Conservation (phyloP, 345 rosid genomes). For the Boechera divaricarpa region DNA sequence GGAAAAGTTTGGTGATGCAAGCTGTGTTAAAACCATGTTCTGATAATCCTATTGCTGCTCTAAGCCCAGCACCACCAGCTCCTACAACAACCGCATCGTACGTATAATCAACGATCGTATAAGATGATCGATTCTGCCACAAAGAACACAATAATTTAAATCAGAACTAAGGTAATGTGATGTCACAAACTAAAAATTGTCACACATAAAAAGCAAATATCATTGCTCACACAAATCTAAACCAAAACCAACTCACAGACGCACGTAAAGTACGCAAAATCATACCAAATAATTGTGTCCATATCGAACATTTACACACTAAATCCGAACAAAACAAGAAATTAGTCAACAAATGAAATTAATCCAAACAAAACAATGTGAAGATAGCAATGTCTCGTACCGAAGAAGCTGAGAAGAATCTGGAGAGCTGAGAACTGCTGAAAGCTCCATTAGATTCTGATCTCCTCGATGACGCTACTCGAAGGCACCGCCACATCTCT, state of each 20-base stretch:
- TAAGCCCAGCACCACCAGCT: slow-evolving; percentile 95
- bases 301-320: not conserved
- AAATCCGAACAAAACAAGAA: not conserved
- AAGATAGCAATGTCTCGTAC: slow-evolving; percentile 48
- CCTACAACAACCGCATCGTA: slow-evolving; percentile 95
- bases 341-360: not conserved
- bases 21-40: slow-evolving; percentile 97
- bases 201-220: not conserved
- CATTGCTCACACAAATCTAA: not conserved
- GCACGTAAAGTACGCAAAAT: too few relatives aligned
- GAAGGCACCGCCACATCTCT: slow-evolving; percentile 94
- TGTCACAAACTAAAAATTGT: not conserved
- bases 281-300: too few relatives aligned
- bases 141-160: not conserved
- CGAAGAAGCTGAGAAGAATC: slow-evolving; percentile 68
- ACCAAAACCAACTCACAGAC: not conserved
- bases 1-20: slow-evolving; percentile 93
- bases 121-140: slow-evolving; percentile 47
- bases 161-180: not conserved
- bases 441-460: slow-evolving; percentile 51
- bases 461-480: slow-evolving; percentile 50
- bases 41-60: slow-evolving; percentile 93
- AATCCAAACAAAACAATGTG: not conserved
- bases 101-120: slow-evolving; percentile 89
- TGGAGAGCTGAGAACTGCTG: slow-evolving; percentile 59